Conservation (phyloP, 148 eudicot species). For the Nyssa sinensis region DNA sequence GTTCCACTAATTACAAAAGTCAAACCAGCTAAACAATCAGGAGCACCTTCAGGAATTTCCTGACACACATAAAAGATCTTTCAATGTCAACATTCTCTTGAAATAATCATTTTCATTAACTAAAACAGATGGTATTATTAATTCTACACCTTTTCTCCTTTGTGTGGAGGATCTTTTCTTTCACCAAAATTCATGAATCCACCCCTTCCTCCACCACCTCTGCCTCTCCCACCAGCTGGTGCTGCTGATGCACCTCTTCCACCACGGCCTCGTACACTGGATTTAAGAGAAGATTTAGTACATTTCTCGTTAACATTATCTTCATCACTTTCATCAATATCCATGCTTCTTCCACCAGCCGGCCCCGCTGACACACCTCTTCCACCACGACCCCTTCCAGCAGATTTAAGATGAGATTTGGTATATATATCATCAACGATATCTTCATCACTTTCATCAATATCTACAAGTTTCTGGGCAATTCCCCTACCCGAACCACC, state of each 20-base stretch:
- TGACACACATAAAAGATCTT: conserved; percentile 21
- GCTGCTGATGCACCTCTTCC: conserved; percentile 60
- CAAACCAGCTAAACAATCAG: conserved; percentile 86
- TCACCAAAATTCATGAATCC: conserved; percentile 90
- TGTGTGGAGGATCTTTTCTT: conserved; percentile 95
- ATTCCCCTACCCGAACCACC: conserved; percentile 63
- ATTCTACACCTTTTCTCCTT: conserved; percentile 78
- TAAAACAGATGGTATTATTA: neutral
- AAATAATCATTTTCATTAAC: neutral
- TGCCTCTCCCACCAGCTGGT: conserved; percentile 62
- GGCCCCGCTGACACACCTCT: no score
- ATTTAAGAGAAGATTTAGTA: conserved; percentile 41
- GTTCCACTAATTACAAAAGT: conserved; percentile 98
- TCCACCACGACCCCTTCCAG: conserved; percentile 92
- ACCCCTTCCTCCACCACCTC: conserved; percentile 87
- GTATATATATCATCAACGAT: no score
- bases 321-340: conserved; percentile 35
- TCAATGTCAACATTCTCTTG: neutral
- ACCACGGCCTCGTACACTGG: conserved; percentile 90
- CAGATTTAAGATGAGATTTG: conserved; percentile 48
- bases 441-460: conserved; percentile 39
- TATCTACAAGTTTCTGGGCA: conserved; percentile 38
- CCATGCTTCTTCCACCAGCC: conserved; percentile 44
- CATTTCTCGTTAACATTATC: no score
- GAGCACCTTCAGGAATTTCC: conserved; percentile 95